Conservation (phyloP, 306 rosid species). For the Sechiopsis laciniata region DNA sequence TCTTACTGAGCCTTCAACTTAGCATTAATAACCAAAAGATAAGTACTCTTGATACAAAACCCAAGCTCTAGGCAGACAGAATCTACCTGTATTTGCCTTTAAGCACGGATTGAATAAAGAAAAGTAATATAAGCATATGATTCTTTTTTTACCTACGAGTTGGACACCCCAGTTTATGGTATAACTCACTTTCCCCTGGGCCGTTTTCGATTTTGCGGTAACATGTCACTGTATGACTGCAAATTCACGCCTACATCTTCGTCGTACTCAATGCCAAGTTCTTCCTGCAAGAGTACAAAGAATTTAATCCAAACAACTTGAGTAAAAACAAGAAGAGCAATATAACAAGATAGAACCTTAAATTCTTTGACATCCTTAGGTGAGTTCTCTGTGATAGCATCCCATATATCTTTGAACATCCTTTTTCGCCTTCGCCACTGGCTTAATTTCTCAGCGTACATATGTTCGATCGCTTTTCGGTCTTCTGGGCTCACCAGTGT, state of each 20-base stretch:
- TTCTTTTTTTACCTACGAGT: neutral
- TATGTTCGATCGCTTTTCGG: slow-evolving; percentile 50
- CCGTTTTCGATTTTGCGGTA: slow-evolving; percentile 56
- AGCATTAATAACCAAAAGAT: neutral
- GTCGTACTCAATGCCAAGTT: slow-evolving; percentile 75
- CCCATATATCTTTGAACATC: slow-evolving; percentile 91
- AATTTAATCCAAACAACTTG: neutral
- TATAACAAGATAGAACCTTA: slow-evolving; percentile 40
- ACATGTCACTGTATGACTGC: slow-evolving; percentile 55
- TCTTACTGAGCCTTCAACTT: slow-evolving; percentile 6
- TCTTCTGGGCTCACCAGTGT: slow-evolving; percentile 86
- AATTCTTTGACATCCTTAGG: slow-evolving; percentile 79
- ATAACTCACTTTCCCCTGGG: slow-evolving; percentile 43
- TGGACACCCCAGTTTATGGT: slow-evolving; percentile 22
- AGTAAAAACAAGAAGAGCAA: neutral
- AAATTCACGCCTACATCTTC: slow-evolving; percentile 70
- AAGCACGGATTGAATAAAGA: slow-evolving; percentile 6
- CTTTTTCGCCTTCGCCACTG: slow-evolving; percentile 93
- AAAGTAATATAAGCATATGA: slow-evolving; percentile 7
- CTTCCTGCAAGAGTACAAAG: slow-evolving; percentile 52
- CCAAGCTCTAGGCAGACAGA: slow-evolving; percentile 4
- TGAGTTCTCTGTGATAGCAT: slow-evolving; percentile 78
- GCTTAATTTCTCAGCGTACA: slow-evolving; percentile 40
- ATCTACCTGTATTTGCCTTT: slow-evolving; percentile 9
- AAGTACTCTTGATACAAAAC: neutral